Percentiles rank a stretch among this genome's conserved stretches.
Evolutionary conservation across 805 yeast genomes (phyloP).

Genomic region (Dipodascus geniculatus): DNA sequence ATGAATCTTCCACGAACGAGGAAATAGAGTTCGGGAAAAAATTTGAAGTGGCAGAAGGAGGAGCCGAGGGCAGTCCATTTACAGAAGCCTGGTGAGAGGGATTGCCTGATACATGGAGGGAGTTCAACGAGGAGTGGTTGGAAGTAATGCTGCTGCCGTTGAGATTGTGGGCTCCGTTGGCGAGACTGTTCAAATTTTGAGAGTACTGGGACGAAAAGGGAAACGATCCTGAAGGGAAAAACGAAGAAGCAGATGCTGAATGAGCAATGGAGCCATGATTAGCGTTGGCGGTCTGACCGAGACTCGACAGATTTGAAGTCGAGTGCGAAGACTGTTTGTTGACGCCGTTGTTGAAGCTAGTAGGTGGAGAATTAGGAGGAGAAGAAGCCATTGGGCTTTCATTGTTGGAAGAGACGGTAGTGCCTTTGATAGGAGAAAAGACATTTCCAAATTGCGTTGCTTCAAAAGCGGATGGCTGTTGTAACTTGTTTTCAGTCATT

Average conservation of each 20-base stretch:
- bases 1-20: not conserved
- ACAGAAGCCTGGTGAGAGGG: not conserved
- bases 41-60: not conserved
- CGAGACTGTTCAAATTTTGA: not conserved
- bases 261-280: not conserved
- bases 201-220: not conserved
- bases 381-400: not conserved
- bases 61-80: not conserved
- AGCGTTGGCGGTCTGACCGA: not conserved
- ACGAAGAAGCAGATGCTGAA: not conserved
- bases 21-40: not conserved
- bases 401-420: not conserved
- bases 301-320: not conserved
- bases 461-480: not conserved
- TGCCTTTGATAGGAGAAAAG: not conserved
- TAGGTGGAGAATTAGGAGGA: not conserved
- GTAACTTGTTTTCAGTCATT: not conserved
- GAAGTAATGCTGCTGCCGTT: not conserved
- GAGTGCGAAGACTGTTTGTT: not conserved
- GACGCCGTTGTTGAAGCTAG: not conserved
- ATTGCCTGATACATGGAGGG: not conserved
- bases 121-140: not conserved
- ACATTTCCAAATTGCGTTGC: not conserved
- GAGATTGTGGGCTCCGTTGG: not conserved
- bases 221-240: not conserved